phyloP scores from a whole-genome alignment of 495 filamentous ascomycete species.

The Baudoinia panamericana region DNA sequence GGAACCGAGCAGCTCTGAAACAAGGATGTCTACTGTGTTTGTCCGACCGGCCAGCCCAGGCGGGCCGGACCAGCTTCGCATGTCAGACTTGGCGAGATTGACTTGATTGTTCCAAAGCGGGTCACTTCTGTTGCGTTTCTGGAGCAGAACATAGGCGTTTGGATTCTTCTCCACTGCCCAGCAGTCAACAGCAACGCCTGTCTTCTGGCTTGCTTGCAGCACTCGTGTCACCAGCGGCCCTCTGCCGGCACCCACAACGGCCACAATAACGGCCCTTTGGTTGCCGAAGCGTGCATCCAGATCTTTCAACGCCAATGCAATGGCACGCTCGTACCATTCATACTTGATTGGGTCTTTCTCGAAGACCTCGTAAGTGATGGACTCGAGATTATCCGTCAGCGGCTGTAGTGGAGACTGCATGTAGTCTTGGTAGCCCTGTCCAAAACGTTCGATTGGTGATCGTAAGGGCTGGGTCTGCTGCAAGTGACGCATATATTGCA shows the following conservation, averaged over 20 bases:
- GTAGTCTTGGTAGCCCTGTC: constrained; percentile 80
- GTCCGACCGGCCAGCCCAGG: constrained; percentile 23
- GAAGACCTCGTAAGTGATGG: constrained; percentile 95
- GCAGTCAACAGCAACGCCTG: constrained; percentile 63
- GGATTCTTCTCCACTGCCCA: constrained; percentile 98
- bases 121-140: constrained; percentile 57
- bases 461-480: constrained; percentile 66
- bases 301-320: constrained; percentile 67
- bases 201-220: constrained; percentile 59
- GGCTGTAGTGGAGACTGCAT: constrained; percentile 89
- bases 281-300: constrained; percentile 58
- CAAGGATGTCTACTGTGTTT: constrained; percentile 74
- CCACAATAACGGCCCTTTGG: constrained; percentile 60
- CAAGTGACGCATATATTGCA: constrained; percentile 70
- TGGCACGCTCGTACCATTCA: constrained; percentile 81
- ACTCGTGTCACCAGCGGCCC: constrained; percentile 83
- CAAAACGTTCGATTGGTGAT: constrained; percentile 53
- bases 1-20: constrained; percentile 87
- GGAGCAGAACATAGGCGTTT: constrained; percentile 85
- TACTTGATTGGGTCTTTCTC: constrained; percentile 98
- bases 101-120: constrained; percentile 61
- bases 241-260: constrained; percentile 83
- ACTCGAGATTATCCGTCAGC: constrained; percentile 89
- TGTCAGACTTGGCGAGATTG: constrained; percentile 84
- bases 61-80: constrained; percentile 87